Evolutionary conservation across 371 early-diverging fungal genomes (phyloP).

Genomic region (Batkoa obscura): DNA sequence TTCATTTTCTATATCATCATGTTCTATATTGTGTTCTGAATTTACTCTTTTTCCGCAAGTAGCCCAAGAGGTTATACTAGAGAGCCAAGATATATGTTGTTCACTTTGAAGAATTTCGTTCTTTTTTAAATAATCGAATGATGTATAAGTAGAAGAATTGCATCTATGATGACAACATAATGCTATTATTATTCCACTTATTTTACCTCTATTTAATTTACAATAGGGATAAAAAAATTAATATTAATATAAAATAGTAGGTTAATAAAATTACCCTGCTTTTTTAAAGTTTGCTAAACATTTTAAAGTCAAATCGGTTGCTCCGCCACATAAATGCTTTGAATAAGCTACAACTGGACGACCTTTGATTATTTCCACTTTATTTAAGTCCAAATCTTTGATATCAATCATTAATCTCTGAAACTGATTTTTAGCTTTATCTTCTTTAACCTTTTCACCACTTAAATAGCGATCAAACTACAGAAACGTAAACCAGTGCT

Average conservation of each 20-base stretch:
- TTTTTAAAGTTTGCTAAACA: slow-evolving; percentile 39
- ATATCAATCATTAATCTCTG: slow-evolving; percentile 60
- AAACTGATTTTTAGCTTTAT: slow-evolving; percentile 18
- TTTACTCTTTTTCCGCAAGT: slow-evolving; percentile 23
- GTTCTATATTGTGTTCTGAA: slow-evolving; percentile 6
- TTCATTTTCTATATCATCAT: slow-evolving; percentile 11
- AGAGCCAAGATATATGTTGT: slow-evolving; percentile 31
- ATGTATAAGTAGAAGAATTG: slow-evolving; percentile 53
- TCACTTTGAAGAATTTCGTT: slow-evolving; percentile 19
- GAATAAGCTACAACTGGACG: slow-evolving; percentile 45
- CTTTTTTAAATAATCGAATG: slow-evolving; percentile 30
- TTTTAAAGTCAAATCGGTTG: slow-evolving; percentile 70
- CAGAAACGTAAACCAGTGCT: slow-evolving; percentile 5
- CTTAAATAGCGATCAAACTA: slow-evolving; percentile 23
- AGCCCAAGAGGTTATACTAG: slow-evolving; percentile 55
- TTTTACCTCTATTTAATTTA: slow-evolving; percentile 14
- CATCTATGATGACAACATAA: slow-evolving; percentile 83
- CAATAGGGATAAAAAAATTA: not conserved
- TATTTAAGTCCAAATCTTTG: slow-evolving; percentile 43
- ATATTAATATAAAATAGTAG: not conserved
- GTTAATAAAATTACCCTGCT: slow-evolving; percentile 7
- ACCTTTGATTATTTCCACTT: slow-evolving; percentile 12
- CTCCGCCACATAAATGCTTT: slow-evolving; percentile 85
- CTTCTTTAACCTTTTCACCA: slow-evolving; percentile 7
- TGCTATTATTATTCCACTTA: slow-evolving; percentile 63